Evolutionary conservation across 345 rosid species (phyloP).

Genomic region (Salix suchowensis): DNA sequence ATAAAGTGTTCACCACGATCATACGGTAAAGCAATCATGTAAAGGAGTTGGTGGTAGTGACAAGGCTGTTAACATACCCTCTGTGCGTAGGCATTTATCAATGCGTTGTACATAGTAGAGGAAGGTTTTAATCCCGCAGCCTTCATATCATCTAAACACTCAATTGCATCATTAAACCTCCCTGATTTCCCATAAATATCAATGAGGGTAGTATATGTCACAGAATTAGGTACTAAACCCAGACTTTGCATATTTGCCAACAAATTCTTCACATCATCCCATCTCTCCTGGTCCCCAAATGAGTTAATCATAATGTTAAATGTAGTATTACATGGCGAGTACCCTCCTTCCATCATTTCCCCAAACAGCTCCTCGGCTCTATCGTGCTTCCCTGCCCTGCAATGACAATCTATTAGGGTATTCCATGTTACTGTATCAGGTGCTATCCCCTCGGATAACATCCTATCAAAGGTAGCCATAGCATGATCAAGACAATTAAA

Average conservation of each 20-base stretch:
- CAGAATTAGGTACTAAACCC: constrained; percentile 62
- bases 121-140: constrained; percentile 70
- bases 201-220: constrained; percentile 85
- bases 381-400: constrained; percentile 64
- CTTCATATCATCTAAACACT: constrained; percentile 87
- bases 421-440: constrained; percentile 92
- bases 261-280: constrained; percentile 73
- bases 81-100: constrained; percentile 95
- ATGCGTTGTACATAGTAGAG: constrained; percentile 87
- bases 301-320: constrained; percentile 89
- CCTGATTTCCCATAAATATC: constrained; percentile 89
- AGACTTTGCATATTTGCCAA: constrained; percentile 58
- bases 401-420: constrained; percentile 85
- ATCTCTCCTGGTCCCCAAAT: constrained; percentile 72
- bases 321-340: constrained; percentile 70
- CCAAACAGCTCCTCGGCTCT: constrained; percentile 76
- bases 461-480: constrained; percentile 70
- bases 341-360: constrained; percentile 70
- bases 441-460: constrained; percentile 71
- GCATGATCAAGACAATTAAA: constrained; percentile 88
- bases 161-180: constrained; percentile 75
- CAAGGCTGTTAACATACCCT: constrained; percentile 49
- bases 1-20: neutral
- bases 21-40: neutral
- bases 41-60: constrained; percentile 3